Evolutionary conservation across 2,329 filamentous ascomycete species (phyloP), one percentile per base, ranked within the genome.

Genomic region (Phyllosticta capitalensis): DNA sequence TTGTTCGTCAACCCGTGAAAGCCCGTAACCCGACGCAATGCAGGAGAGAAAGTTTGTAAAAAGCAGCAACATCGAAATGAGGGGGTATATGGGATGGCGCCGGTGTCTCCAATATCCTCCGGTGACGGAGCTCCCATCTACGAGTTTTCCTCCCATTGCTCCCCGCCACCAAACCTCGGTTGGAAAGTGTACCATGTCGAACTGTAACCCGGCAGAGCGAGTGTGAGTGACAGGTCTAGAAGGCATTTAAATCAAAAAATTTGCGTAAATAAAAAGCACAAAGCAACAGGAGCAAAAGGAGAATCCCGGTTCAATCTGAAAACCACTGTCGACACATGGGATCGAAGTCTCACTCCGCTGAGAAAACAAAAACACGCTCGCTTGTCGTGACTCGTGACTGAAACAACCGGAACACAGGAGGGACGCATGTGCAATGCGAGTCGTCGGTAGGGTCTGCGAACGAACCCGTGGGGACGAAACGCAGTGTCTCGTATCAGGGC

Each of bases 121-220:
- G 56, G 56, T 59, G 56, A 59, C 56, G 56, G 56, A 59, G 52
- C 30, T 59, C 54, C 56, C 56, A 59, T 59, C 56, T 59, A 59
- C 54, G 56, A 59, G 45, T 59, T 59, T 45, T 52, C 48, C 38
- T 59, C 52, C 56, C 51, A 50, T 58, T 59, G 56, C 56, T 59
- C 56, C 56, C 51, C 51, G 38, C 38, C 38, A 45, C 38, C 38
- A 45, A 45, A n/a, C 38, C 38, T 45, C 38, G 14, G n/a, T 45
- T 45, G 38, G 38, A 45, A 45, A 45, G 38, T n/a, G 38, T n/a
- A 45, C 38, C 38, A 19, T n/a, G 38, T 45, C 38, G 38, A 45
- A 45, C 38, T 45, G n/a, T 45, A 45, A 45, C 38, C 38, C 38
- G 38, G 12, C 38, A n/a, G 38, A 45, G 38, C 38, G 38, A 45